phyloP scores from a whole-genome alignment of 805 yeast genomes.

The Pichia nanzhaoensis region DNA sequence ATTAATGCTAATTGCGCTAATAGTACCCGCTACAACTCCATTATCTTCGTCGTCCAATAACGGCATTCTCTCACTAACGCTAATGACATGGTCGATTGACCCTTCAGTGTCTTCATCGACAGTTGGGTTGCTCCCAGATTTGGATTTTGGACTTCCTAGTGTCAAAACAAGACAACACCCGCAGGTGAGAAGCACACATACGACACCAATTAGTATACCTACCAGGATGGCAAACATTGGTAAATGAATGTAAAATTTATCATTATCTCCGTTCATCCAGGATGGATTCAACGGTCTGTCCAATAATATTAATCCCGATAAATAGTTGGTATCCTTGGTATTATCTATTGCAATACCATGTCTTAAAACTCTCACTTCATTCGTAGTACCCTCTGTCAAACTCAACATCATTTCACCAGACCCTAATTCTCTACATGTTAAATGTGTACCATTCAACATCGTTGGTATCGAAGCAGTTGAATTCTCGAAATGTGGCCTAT shows the following conservation, averaged over 20 bases:
- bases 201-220: constrained; percentile 58
- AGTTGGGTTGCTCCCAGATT: not conserved
- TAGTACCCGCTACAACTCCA: not conserved
- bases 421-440: constrained; percentile 38
- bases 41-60: constrained; percentile 7
- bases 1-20: not conserved
- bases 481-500: constrained; percentile 18
- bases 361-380: constrained; percentile 50
- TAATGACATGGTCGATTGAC: constrained; percentile 3
- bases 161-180: constrained; percentile 33
- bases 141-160: constrained; percentile 20
- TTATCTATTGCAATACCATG: constrained; percentile 51
- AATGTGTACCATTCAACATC: constrained; percentile 36
- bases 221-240: constrained; percentile 63
- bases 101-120: not conserved
- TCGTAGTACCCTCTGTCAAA: constrained; percentile 43
- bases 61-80: constrained; percentile 12
- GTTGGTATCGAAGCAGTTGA: constrained; percentile 32
- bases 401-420: constrained; percentile 34
- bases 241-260: constrained; percentile 50
- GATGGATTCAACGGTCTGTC: constrained; percentile 60
- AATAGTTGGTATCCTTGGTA: not conserved
- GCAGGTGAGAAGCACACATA: constrained; percentile 31
- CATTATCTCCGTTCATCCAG: constrained; percentile 45
- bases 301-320: constrained; percentile 52